phyloP scores from a whole-genome alignment of 83 land plant species.

The Isoetes engelmannii region DNA sequence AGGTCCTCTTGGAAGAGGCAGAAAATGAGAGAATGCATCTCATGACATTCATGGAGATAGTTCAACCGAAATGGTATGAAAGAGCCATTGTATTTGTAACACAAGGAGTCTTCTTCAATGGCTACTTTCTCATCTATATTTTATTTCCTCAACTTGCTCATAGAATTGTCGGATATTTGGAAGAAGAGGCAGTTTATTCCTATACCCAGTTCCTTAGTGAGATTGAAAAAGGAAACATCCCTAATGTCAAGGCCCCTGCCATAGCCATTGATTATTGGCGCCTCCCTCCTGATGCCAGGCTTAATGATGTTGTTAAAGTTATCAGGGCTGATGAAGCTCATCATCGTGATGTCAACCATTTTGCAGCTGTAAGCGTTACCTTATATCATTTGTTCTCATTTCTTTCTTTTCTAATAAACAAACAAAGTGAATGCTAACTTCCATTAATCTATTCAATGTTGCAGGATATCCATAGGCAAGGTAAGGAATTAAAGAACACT shows the following conservation, averaged over 20 bases:
- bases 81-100: neutral
- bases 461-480: slow-evolving; percentile 14
- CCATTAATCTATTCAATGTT: neutral
- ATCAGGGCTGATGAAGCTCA: slow-evolving; percentile 1
- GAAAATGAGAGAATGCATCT: slow-evolving; percentile 11
- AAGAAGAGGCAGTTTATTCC: neutral
- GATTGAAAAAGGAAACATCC: neutral
- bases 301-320: neutral
- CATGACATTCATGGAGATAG: slow-evolving; percentile 9
- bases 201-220: neutral
- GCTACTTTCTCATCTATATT: neutral
- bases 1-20: neutral
- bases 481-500: neutral
- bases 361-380: neutral
- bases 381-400: too few species aligned
- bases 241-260: neutral
- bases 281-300: neutral
- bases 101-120: neutral
- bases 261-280: neutral
- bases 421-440: neutral
- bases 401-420: neutral
- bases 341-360: neutral
- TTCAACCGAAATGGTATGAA: slow-evolving; percentile 5
- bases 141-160: neutral
- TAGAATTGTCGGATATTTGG: neutral